Evolutionary conservation across 2,329 filamentous ascomycete species (phyloP), one percentile per base, ranked within the genome.

Genomic region (Sphaceloma murrayae): DNA sequence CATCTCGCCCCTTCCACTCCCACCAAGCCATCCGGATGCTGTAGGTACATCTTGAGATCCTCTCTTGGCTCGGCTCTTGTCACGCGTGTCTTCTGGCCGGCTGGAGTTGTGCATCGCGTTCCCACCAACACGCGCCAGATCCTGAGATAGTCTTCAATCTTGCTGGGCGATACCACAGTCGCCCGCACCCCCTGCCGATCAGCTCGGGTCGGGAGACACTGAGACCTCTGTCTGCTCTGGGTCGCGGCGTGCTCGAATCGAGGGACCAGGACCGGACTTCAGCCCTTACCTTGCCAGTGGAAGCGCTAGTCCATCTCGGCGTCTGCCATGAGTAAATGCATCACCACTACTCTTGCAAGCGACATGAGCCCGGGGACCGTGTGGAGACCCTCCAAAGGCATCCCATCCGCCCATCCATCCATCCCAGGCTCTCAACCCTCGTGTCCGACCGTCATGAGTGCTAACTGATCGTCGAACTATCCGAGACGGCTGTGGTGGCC

Each of bases 401-500:
- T 19, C 14, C 17, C 19, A 24, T 24, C 14, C 34, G 34, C 34
- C 34, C 27, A 13, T 24, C 34, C n/a, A 31, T 13, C 5, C 9
- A 31, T 31, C 4, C 16, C n/a, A n/a, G n/a, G n/a, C n/a, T n/a
- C n/a, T n/a, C n/a, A n/a, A n/a, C n/a, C n/a, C n/a, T n/a, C n/a
- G n/a, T n/a, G n/a, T n/a, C n/a, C n/a, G n/a, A n/a, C n/a, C n/a
- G n/a, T n/a, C n/a, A n/a, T n/a, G n/a, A 38, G 13, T 22, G 13
- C 24, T 22, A 8, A 11, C 19, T 40, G 24, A 40, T 26, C 22
- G 24, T 26, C 24, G 22, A 40, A 19, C 36, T 40, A 22, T 40
- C 36, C 36, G 36, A 40, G 36, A 24, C 36, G 36, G 36, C 11
- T 27, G 36, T 29, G 36, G 14, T 16, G 29, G 36, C 21, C 36